Conservation (phyloP, 177 flowering plant genomes). For the Vitis hybrid region DNA sequence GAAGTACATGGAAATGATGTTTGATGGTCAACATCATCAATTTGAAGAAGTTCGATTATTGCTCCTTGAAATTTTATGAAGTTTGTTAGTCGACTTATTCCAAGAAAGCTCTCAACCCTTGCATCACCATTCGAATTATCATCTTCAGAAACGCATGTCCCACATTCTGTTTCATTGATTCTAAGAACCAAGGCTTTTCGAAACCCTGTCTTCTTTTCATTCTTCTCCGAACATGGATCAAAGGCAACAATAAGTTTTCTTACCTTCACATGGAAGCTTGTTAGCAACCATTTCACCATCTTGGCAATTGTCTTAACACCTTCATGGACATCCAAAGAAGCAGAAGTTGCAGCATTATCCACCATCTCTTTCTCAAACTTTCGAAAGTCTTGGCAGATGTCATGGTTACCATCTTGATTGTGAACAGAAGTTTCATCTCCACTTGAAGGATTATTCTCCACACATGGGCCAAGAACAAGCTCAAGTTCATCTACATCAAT, state of each 20-base stretch:
- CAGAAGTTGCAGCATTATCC: conserved; percentile 23
- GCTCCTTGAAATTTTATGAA: conserved; percentile 81
- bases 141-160: conserved; percentile 70
- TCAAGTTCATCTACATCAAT: conserved; percentile 90
- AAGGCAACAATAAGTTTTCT: conserved; percentile 75
- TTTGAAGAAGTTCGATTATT: conserved; percentile 65
- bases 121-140: conserved; percentile 21
- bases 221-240: conserved; percentile 53
- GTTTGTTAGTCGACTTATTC: conserved; percentile 58
- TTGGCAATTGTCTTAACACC: conserved; percentile 93
- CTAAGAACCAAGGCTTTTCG: conserved; percentile 58
- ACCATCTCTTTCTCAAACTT: conserved; percentile 32
- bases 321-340: conserved; percentile 69
- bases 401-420: conserved; percentile 23
- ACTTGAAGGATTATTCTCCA: conserved; percentile 10
- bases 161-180: conserved; percentile 66
- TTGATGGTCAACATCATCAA: conserved; percentile 43
- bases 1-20: conserved; percentile 22
- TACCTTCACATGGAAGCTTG: conserved; percentile 72
- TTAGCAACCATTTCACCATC: conserved; percentile 83
- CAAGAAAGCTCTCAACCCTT: conserved; percentile 54
- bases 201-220: conserved; percentile 28
- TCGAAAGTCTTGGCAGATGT: conserved; percentile 18
- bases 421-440: conserved; percentile 24
- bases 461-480: conserved; percentile 58